Evolutionary conservation across 2,329 filamentous ascomycete genomes (phyloP), one percentile per base, ranked within the genome.

Genomic region (Myriangium duriaei): DNA sequence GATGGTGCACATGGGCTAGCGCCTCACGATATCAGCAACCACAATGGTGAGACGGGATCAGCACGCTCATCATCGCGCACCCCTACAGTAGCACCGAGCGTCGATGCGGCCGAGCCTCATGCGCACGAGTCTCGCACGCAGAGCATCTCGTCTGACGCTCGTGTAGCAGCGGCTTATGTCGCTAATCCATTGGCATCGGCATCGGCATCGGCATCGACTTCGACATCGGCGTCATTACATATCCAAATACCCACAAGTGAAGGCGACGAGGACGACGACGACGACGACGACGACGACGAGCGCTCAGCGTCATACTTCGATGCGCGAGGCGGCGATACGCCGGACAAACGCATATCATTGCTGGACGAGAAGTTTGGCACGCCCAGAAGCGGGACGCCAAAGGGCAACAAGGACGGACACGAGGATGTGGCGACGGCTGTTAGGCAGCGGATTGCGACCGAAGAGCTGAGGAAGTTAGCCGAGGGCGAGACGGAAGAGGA

Each of bases 61-160:
- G 21, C 21, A n/a, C 7, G n/a, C n/a, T 7, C 21, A 26, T 26
- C 21, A n/a, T 26, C 21, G 7, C 7, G n/a, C 7, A 26, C 21
- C 7, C 21, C 21, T n/a, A 26, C 21, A 7, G 21, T 26, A 7
- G n/a, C n/a, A n/a, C n/a, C n/a, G n/a, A n/a, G n/a, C n/a, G n/a
- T n/a, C n/a, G n/a, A n/a, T n/a, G n/a, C n/a, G n/a, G n/a, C n/a
- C n/a, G n/a, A n/a, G n/a, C n/a, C n/a, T n/a, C n/a, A n/a, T n/a
- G n/a, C n/a, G n/a, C n/a, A n/a, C n/a, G 21, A 7, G n/a, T 26
- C 21, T 7, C 21, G 21, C n/a, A 7, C 36, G 10, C 28, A 39
- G 17, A 39, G 36, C 18, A 32, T 39, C 10, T 16, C 30, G 9
- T 29, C 36, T 7, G 36, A 39, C 14, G 36, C 36, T 12, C 30